Base-by-base conservation (phyloP, 148 eudicot genomes). In the Silene conica region DNA sequence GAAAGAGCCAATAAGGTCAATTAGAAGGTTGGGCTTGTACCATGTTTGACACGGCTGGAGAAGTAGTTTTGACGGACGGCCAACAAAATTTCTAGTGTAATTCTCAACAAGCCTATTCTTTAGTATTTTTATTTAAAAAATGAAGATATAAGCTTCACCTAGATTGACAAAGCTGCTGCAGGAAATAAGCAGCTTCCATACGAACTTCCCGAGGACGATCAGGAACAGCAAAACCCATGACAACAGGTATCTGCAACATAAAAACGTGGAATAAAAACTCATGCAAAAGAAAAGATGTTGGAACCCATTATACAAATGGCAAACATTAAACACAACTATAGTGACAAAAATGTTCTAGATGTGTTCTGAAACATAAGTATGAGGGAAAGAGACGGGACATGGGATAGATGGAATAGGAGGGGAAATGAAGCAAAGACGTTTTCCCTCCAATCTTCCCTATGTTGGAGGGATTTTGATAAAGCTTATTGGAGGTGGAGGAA, bases 101-200 rank as follows among this genome's bases (percentile, higher is more conserved):
- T 38, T 38, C 62, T 63, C 52, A n/a, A 59, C 59, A 71, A 72
- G 22, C 15, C 57, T 2, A 34, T 74, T 38, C 4, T 23, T 28
- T 15, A 48, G 11, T 38, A 6, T 18, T 65, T 0, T 38, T 15
- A 14, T 21, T 9, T 46, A 46, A 26, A 63, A 5, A 31, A 15
- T 61, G 61, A n/a, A 25, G 76, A 41, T 18, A 58, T 20, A 43
- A 52, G 64, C 18, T 28, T 70, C 54, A 90, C 98, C 98, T 95
- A 54, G 97, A 92, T 80, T 90, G 98, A 71, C 96, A 95, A 63
- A 95, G 90, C 80, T 95, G 98, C 86, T 95, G 98, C 71, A 95
- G 82, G 80, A 95, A 95, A 76, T 84, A 92, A 74, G 98, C 98
- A 67, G 98, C 96, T 86, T 95, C 96, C 90, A 90, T 83, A 55